Percentiles rank a stretch among this genome's conserved stretches.
Conservation (phyloP, 2,329 filamentous ascomycete species). For the Arthrobotrys iridis region DNA sequence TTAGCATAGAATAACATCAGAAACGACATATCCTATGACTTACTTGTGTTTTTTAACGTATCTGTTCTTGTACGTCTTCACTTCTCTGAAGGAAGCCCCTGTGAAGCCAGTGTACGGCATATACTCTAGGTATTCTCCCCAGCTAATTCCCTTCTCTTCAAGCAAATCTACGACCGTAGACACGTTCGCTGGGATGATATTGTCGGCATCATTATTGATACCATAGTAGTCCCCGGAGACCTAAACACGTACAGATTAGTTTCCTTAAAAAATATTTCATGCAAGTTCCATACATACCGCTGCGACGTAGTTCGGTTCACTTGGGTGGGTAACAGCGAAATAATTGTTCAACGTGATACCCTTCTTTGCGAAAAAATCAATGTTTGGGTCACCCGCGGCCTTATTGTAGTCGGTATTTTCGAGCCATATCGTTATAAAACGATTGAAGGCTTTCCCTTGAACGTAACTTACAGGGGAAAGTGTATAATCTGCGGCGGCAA, state of each 20-base stretch:
- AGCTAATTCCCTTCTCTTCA: slow-evolving; percentile 72
- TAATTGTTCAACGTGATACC: slow-evolving; percentile 72
- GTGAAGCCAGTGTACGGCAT: slow-evolving; percentile 79
- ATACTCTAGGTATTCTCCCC: slow-evolving; percentile 80
- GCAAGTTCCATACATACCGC: slow-evolving; percentile 62
- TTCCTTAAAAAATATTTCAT: background rate
- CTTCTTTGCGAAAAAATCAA: slow-evolving; percentile 69
- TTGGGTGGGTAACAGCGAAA: slow-evolving; percentile 75
- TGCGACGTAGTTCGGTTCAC: slow-evolving; percentile 79
- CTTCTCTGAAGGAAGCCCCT: slow-evolving; percentile 72
- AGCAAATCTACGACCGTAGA: slow-evolving; percentile 76
- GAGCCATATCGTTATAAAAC: slow-evolving; percentile 77
- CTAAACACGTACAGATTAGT: background rate
- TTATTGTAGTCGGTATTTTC: slow-evolving; percentile 79
- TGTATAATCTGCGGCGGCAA: slow-evolving; percentile 12
- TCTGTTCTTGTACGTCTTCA: slow-evolving; percentile 73
- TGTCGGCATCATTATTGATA: slow-evolving; percentile 75
- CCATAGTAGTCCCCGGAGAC: slow-evolving; percentile 76
- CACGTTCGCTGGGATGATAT: slow-evolving; percentile 69
- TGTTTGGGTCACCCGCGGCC: slow-evolving; percentile 71
- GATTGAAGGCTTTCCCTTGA: slow-evolving; percentile 76
- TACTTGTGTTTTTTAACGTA: slow-evolving; percentile 87
- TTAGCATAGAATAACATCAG: background rate
- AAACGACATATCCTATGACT: slow-evolving; percentile 52
- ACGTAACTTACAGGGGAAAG: slow-evolving; percentile 69